Percentiles rank a stretch among this genome's conserved stretches.
Evolutionary conservation across 306 rosid species (phyloP).

Genomic region (Prunus mume): DNA sequence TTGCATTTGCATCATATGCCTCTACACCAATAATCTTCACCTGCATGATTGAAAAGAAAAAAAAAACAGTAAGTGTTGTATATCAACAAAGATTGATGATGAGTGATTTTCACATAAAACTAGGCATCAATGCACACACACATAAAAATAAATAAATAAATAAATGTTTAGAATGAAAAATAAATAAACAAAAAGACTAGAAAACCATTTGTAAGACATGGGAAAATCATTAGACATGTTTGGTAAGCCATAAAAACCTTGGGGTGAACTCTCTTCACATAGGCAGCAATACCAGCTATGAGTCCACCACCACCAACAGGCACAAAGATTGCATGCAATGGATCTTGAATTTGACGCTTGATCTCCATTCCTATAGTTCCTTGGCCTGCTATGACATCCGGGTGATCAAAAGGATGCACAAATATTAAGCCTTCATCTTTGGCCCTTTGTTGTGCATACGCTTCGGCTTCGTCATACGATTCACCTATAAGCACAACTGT

Average conservation of each 20-base stretch:
- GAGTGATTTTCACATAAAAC: background rate
- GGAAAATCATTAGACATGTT: background rate
- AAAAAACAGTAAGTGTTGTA: background rate
- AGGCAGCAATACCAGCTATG: slow-evolving; percentile 90
- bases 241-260: slow-evolving; percentile 40
- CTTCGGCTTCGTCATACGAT: slow-evolving; percentile 87
- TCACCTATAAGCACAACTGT: slow-evolving; percentile 83
- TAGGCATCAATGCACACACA: too few relatives aligned
- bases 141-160: too few relatives aligned
- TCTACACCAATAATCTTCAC: slow-evolving; percentile 96
- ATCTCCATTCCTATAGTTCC: slow-evolving; percentile 97
- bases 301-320: slow-evolving; percentile 98
- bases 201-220: background rate
- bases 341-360: slow-evolving; percentile 59
- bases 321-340: slow-evolving; percentile 81
- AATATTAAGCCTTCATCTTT: slow-evolving; percentile 68
- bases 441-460: slow-evolving; percentile 68
- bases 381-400: slow-evolving; percentile 88
- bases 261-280: slow-evolving; percentile 83
- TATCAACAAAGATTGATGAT: background rate
- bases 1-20: slow-evolving; percentile 83
- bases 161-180: too few relatives aligned
- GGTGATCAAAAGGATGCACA: slow-evolving; percentile 88
- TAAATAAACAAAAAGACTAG: too few relatives aligned
- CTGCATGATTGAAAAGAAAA: slow-evolving; percentile 28